Evolutionary conservation across 208 protist species (phyloP), one percentile per base, ranked within the genome.

Genomic region (Lotmaria passim): DNA sequence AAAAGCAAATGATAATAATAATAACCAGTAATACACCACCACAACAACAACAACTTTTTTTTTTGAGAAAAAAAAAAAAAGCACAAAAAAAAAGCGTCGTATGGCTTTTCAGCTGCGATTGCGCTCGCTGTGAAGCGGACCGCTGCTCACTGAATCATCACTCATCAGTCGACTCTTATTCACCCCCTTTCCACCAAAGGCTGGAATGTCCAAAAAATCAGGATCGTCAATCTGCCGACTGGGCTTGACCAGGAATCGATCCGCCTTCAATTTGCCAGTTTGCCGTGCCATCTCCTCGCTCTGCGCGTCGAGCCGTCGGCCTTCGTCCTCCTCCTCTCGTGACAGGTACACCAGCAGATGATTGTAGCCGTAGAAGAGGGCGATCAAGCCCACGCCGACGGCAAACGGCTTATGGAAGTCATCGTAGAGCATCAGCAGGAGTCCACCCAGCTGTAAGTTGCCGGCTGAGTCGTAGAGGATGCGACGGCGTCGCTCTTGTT

Each of bases 221-320:
- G 89, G 89, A 62, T 94, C 89, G 48, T 94, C 89, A 31, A 91
- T 81, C 69, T 94, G 89, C 2, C 89, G 75, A 3, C 55, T 75
- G 23, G 82, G 85, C 53, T 90, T 91, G 39, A 91, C 75, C n/a
- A 94, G 69, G 44, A 82, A 94, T 0, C 81, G 79, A 14, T 89
- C 84, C 0, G 62, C 64, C 71, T 89, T 87, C 30, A 94, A 68
- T 58, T 91, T 91, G 15, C 89, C 89, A 3, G 71, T 86, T 63
- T 70, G 31, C 44, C 86, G 75, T 21, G 81, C 81, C 11, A 50
- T 15, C 12, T 75, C 50, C 52, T 91, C 86, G 50, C 89, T 91
- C 59, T 71, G 15, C 19, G 23, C 36, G 57, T 91, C 85, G 3
- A 91, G 46, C 38, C 50, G 60, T 28, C 38, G 34, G 21, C 75